phyloP scores from a whole-genome alignment of 176 grass and related monocot species.

The Avena eriantha region DNA sequence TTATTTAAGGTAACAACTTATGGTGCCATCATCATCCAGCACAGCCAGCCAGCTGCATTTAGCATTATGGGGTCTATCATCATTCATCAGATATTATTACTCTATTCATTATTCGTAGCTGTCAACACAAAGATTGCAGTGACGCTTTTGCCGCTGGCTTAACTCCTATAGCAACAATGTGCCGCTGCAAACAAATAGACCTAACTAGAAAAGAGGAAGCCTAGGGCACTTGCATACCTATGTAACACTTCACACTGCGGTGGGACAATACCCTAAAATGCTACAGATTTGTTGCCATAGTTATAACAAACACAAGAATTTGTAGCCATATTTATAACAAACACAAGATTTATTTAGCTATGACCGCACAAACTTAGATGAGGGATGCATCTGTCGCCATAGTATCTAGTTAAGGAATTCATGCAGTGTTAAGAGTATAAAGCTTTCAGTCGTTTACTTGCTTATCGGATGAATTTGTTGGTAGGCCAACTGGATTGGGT shows the following conservation, averaged over 20 bases:
- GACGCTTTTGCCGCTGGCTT: slow-evolving; percentile 29
- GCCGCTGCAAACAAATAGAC: slow-evolving; percentile 1
- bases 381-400: background rate
- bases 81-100: slow-evolving; percentile 23
- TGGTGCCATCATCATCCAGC: slow-evolving; percentile 23
- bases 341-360: slow-evolving; percentile 2
- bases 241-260: background rate
- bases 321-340: slow-evolving; percentile 10
- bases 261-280: background rate
- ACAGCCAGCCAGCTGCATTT: slow-evolving; percentile 17
- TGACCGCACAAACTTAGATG: background rate
- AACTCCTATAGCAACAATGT: slow-evolving; percentile 21
- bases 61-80: slow-evolving; percentile 30
- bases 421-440: background rate
- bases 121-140: slow-evolving; percentile 16
- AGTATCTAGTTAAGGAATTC: background rate
- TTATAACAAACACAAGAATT: slow-evolving; percentile 18
- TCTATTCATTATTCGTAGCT: slow-evolving; percentile 3
- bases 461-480: background rate
- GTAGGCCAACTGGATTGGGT: background rate
- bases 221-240: background rate
- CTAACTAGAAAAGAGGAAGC: slow-evolving; percentile 16
- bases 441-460: slow-evolving; percentile 12
- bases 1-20: slow-evolving; percentile 43
- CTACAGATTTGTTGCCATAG: slow-evolving; percentile 12